Percentiles rank a stretch among this genome's conserved stretches.
phyloP scores from a whole-genome alignment of 116 monocot genomes.

The Posidonia oceanica region DNA sequence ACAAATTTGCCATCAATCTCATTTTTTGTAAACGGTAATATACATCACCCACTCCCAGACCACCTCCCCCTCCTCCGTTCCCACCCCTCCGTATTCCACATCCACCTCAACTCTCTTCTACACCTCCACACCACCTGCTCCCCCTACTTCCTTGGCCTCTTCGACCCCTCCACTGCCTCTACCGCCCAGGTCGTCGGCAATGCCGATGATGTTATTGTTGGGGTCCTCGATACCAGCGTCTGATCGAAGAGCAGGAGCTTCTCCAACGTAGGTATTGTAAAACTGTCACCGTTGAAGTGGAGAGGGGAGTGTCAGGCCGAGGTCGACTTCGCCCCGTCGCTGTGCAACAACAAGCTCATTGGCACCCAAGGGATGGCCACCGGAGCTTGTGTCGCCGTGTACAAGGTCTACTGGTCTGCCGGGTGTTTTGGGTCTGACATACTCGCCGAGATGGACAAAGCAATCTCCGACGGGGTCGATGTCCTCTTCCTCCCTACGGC shows the following conservation, averaged over 20 bases:
- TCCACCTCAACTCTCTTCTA: slow-evolving; percentile 39
- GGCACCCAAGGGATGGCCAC: slow-evolving; percentile 83
- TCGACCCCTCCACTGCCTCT: not conserved
- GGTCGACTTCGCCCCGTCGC: slow-evolving; percentile 51
- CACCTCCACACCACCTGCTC: slow-evolving; percentile 61
- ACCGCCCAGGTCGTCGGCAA: slow-evolving; percentile 12
- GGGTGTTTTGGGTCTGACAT: slow-evolving; percentile 96
- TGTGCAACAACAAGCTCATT: slow-evolving; percentile 80
- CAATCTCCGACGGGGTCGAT: slow-evolving; percentile 70
- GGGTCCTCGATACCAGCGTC: slow-evolving; percentile 80
- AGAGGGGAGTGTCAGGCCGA: slow-evolving; percentile 71
- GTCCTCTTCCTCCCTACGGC: slow-evolving; percentile 69
- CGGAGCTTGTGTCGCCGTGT: slow-evolving; percentile 59
- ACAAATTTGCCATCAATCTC: too few species aligned
- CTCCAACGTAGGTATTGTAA: slow-evolving; percentile 31
- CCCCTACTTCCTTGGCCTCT: slow-evolving; percentile 53
- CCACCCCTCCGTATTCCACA: slow-evolving; percentile 46
- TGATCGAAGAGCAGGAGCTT: slow-evolving; percentile 77
- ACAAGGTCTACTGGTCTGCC: slow-evolving; percentile 84
- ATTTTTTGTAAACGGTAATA: too few species aligned
- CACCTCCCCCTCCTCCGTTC: slow-evolving; percentile 36
- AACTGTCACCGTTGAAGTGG: slow-evolving; percentile 49
- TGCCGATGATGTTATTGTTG: too few species aligned
- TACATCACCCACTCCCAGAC: too few species aligned
- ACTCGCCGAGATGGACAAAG: slow-evolving; percentile 77